Conservation (phyloP, 2,329 filamentous ascomycete genomes). For the Penicillium oxalicum region DNA sequence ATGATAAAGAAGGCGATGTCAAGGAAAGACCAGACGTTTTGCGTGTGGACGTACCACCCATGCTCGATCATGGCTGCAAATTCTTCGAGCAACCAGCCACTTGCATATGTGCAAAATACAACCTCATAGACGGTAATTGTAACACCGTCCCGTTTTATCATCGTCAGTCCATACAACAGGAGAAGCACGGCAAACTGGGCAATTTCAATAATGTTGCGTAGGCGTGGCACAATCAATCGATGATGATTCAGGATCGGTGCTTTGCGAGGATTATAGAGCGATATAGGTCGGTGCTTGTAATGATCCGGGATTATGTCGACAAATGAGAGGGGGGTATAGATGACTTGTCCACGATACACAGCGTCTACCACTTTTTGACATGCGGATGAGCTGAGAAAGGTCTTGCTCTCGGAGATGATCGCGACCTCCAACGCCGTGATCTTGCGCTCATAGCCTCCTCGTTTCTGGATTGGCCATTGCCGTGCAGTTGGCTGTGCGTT, state of each 20-base stretch:
- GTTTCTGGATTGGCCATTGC: slow-evolving; percentile 1
- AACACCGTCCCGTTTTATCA: neutral
- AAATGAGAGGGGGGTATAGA: slow-evolving; percentile 1
- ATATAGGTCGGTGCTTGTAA: neutral
- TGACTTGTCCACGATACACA: neutral
- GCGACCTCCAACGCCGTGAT: neutral
- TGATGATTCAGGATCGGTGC: neutral
- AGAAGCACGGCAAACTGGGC: neutral
- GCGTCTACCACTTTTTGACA: slow-evolving; percentile 1
- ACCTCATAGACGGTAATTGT: neutral
- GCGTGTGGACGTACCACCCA: slow-evolving; percentile 1
- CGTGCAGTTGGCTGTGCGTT: neutral
- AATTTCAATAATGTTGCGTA: slow-evolving; percentile 1
- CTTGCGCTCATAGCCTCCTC: slow-evolving; percentile 1
- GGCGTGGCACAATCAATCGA: neutral
- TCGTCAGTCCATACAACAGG: neutral
- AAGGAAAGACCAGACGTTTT: slow-evolving; percentile 1
- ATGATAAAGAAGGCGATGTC: slow-evolving; percentile 1
- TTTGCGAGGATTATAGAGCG: neutral
- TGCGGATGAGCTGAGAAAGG: neutral
- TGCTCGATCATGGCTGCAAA: slow-evolving; percentile 1
- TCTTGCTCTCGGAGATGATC: slow-evolving; percentile 1
- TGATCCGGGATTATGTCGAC: slow-evolving; percentile 1
- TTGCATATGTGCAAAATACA: neutral
- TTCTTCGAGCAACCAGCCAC: neutral